A percentile compares a stretch with the other conserved stretches of the same genome.
These are phyloP conservation scores for Violaceomyces palustris DNA, from an alignment of 1,284 basidiomycete species.

Conservation along the genomic window DNA sequence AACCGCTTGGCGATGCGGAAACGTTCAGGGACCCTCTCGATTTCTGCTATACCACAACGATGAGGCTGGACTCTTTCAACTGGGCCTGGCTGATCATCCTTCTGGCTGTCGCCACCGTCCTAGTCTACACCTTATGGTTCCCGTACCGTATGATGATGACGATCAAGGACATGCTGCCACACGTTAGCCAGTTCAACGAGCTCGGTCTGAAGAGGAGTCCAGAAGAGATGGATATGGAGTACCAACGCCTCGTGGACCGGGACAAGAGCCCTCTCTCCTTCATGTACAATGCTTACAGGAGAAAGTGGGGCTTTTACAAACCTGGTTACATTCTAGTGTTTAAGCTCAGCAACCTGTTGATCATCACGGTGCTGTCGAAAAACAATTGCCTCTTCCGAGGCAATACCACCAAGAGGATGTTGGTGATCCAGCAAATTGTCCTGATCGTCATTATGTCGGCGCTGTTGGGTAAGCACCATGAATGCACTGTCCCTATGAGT, in stretches of 20 bases:
- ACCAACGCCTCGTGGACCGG: conserved; percentile 63
- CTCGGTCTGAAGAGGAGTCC: conserved; percentile 62
- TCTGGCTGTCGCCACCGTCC: conserved; percentile 60
- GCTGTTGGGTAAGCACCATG: conserved; percentile 58
- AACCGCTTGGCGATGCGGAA: conserved; percentile 61
- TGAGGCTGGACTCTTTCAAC: conserved; percentile 68
- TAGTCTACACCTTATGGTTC: conserved; percentile 67
- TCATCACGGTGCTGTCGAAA: conserved; percentile 63
- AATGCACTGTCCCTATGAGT: too few species aligned
- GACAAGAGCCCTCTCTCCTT: conserved; percentile 69
- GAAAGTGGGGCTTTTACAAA: conserved; percentile 56
- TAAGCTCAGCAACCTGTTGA: conserved; percentile 66
- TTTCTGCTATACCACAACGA: conserved; percentile 66
- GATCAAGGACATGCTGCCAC: conserved; percentile 62
- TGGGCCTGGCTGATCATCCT: conserved; percentile 65
- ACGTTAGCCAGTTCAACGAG: conserved; percentile 67
- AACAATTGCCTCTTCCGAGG: conserved; percentile 71
- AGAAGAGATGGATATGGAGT: conserved; percentile 66
- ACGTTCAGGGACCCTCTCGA: conserved; percentile 60
- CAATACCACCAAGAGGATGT: conserved; percentile 58
- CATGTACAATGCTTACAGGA: conserved; percentile 59
- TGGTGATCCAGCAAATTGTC: conserved; percentile 64
- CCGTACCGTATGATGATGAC: conserved; percentile 62
- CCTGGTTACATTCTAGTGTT: conserved; percentile 54
- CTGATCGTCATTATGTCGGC: conserved; percentile 61